phyloP scores from a whole-genome alignment of 148 eudicot genomes.

The Pharnaceum exiguum region DNA sequence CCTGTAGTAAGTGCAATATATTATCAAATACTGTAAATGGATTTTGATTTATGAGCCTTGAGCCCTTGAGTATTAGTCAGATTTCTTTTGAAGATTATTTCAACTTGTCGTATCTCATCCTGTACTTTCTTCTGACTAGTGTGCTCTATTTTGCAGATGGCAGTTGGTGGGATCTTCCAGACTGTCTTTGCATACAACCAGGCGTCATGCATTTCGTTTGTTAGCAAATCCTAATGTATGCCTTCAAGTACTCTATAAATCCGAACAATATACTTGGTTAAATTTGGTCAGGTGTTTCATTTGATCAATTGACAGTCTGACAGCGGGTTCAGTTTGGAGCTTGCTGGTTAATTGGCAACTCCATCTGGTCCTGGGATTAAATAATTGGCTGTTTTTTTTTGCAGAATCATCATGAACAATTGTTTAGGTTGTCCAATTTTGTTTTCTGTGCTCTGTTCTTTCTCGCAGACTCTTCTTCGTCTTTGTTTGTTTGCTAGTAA shows the following conservation, averaged over 20 bases:
- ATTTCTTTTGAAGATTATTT: not conserved
- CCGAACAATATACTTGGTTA: slow-evolving; percentile 41
- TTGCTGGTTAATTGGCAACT: not conserved
- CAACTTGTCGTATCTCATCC: not conserved
- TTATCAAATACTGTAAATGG: no score
- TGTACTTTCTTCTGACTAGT: not conserved
- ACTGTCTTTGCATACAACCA: slow-evolving; percentile 9
- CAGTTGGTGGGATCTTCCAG: slow-evolving; percentile 19
- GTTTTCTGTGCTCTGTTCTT: no score
- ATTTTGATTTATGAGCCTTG: no score
- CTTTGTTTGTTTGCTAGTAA: no score
- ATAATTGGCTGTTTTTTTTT: no score
- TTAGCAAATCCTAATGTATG: slow-evolving; percentile 29
- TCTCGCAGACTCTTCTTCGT: no score
- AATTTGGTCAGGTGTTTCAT: slow-evolving; percentile 29
- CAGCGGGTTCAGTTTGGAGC: slow-evolving; percentile 2
- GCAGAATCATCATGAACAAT: no score
- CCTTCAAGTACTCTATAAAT: slow-evolving; percentile 37
- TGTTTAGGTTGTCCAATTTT: no score
- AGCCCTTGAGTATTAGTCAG: no score
- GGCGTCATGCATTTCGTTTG: slow-evolving; percentile 21
- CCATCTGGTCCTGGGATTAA: no score
- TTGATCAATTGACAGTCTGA: slow-evolving; percentile 18
- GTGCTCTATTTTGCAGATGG: slow-evolving; percentile 22
- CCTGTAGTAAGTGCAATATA: no score